phyloP scores from a whole-genome alignment of 2,329 filamentous ascomycete genomes.

The Epichloe scottii region DNA sequence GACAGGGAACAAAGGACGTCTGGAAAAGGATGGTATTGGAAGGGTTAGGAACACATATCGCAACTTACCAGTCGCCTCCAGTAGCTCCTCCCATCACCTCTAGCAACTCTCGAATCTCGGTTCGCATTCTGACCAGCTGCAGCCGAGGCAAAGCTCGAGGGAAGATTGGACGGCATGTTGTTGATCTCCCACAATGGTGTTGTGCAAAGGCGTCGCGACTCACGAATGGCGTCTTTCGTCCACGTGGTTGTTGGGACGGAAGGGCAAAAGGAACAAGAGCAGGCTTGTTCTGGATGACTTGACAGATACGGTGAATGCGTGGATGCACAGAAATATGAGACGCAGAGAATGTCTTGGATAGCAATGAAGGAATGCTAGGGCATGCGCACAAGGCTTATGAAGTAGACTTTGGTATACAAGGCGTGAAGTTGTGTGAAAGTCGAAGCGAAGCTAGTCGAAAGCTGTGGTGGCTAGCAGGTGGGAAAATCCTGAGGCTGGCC shows the following conservation, averaged over 20 bases:
- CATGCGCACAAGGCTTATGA: constrained; percentile 4
- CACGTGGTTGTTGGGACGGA: neutral
- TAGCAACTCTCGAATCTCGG: constrained; percentile 47
- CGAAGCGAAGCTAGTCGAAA: constrained; percentile 8
- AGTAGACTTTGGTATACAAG: constrained; percentile 2
- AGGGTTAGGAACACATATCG: neutral
- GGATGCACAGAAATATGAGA: constrained; percentile 1
- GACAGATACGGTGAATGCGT: neutral
- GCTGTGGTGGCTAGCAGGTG: constrained; percentile 10
- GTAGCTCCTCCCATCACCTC: constrained; percentile 42
- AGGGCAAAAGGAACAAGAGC: neutral
- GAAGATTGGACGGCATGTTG: constrained; percentile 59
- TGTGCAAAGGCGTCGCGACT: constrained; percentile 1
- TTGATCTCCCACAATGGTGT: constrained; percentile 1
- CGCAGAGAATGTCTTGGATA: constrained; percentile 4
- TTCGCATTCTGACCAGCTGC: constrained; percentile 61
- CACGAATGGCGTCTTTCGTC: constrained; percentile 4
- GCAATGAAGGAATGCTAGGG: constrained; percentile 5
- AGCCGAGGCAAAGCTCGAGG: constrained; percentile 74
- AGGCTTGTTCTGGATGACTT: neutral
- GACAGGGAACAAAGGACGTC: neutral
- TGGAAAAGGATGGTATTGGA: neutral
- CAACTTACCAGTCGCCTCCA: constrained; percentile 61
- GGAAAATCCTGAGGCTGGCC: constrained; percentile 22
- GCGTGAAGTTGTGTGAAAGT: constrained; percentile 8